Conservation (phyloP, 306 rosid species). For the Aeschynomene evenia region DNA sequence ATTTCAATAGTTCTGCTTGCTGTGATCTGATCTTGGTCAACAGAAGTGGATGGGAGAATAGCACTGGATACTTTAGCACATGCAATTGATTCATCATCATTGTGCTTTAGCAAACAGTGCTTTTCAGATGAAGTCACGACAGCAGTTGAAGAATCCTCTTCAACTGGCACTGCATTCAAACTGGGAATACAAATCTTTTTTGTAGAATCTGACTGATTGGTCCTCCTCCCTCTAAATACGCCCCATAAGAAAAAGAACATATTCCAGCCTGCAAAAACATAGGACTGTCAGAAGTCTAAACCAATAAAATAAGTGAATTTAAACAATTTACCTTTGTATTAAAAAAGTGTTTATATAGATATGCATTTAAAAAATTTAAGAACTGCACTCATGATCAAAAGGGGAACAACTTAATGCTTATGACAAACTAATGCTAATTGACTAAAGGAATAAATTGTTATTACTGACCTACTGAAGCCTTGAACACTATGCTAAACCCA, state of each 20-base stretch:
- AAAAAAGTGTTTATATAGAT: neutral
- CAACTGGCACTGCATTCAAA: constrained; percentile 40
- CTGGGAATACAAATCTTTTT: constrained; percentile 49
- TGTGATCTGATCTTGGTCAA: constrained; percentile 29
- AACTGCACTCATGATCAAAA: neutral
- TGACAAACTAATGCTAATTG: neutral
- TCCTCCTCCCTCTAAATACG: constrained; percentile 71
- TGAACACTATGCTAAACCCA: no score
- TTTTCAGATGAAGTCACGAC: constrained; percentile 46
- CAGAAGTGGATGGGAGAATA: constrained; percentile 37
- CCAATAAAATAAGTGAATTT: neutral
- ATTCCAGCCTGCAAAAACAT: constrained; percentile 82
- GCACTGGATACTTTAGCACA: constrained; percentile 42
- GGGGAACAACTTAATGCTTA: neutral
- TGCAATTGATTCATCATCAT: constrained; percentile 39
- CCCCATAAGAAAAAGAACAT: constrained; percentile 94
- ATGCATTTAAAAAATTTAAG: neutral
- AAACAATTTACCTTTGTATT: neutral
- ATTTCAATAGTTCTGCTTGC: constrained; percentile 31
- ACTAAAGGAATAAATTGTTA: constrained; percentile 12
- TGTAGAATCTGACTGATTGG: constrained; percentile 49
- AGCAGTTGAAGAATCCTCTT: constrained; percentile 48
- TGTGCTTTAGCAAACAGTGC: constrained; percentile 38
- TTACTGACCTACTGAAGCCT: neutral
- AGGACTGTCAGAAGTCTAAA: constrained; percentile 17